Evolutionary conservation across 1,139 yeast genomes (phyloP).

Genomic region (Pneumocystis oryctolagi): DNA sequence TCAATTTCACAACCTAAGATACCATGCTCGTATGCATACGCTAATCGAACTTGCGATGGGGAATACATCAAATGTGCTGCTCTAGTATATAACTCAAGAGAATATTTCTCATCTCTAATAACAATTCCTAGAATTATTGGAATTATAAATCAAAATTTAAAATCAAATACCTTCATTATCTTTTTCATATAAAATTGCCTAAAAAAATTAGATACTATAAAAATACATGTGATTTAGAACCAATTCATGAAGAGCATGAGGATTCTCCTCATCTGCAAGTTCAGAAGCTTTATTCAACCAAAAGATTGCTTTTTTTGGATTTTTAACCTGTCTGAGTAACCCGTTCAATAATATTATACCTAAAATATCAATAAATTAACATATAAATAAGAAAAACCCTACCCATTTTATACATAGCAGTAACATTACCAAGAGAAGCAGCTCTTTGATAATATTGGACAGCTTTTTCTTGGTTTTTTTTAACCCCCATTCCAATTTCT

Average conservation of each 20-base stretch:
- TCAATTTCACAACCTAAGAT: conserved; percentile 52
- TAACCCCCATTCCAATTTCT: conserved; percentile 50
- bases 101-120: conserved; percentile 21
- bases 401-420: conserved; percentile 53
- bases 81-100: conserved; percentile 54
- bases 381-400: conserved; percentile 42
- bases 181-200: conserved; percentile 18
- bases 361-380: conserved; percentile 23
- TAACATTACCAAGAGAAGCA: conserved; percentile 40
- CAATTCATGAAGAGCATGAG: conserved; percentile 48
- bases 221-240: conserved; percentile 61
- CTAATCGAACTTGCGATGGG: conserved; percentile 73
- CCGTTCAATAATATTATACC: conserved; percentile 51
- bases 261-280: conserved; percentile 30
- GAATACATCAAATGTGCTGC: conserved; percentile 68
- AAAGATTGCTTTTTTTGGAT: conserved; percentile 35
- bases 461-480: conserved; percentile 33
- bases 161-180: conserved; percentile 17
- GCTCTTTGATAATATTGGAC: conserved; percentile 41
- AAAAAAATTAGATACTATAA: conserved; percentile 18
- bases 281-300: conserved; percentile 47
- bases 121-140: conserved; percentile 8
- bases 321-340: conserved; percentile 28
- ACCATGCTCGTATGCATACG: conserved; percentile 78
- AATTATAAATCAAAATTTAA: conserved; percentile 19